phyloP scores from a whole-genome alignment of 208 protist genomes.

The Acanthamoeba comandoni region DNA sequence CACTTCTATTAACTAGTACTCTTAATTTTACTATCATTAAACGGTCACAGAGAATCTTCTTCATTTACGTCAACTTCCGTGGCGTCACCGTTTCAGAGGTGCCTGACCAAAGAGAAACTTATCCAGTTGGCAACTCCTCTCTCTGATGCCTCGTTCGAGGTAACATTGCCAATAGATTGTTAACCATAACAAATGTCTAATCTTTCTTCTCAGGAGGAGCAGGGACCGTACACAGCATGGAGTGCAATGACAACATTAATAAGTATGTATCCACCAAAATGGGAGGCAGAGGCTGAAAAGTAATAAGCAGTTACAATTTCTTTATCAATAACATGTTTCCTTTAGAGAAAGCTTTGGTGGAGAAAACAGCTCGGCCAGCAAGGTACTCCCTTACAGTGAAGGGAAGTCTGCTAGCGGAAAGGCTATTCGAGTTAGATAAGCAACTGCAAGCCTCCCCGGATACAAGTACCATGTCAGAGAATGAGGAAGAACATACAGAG shows the following conservation, averaged over 20 bases:
- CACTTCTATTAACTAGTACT: neutral
- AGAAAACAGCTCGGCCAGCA: neutral
- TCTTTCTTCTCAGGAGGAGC: neutral
- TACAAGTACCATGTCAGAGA: too few relatives aligned
- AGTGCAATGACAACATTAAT: slow-evolving; percentile 1
- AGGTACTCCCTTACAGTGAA: slow-evolving; percentile 15
- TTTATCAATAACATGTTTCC: neutral
- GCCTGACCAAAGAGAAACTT: slow-evolving; percentile 7
- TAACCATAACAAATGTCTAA: neutral
- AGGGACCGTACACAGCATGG: slow-evolving; percentile 26
- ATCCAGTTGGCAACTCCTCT: neutral
- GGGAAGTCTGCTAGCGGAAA: neutral
- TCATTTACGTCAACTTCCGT: too few relatives aligned
- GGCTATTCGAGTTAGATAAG: neutral
- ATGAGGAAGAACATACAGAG: too few relatives aligned
- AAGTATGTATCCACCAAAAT: neutral
- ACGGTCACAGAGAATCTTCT: neutral
- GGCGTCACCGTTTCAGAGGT: neutral
- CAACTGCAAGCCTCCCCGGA: too few relatives aligned
- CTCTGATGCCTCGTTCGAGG: slow-evolving; percentile 8
- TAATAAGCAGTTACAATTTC: too few relatives aligned
- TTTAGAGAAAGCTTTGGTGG: slow-evolving; percentile 33
- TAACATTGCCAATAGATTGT: neutral
- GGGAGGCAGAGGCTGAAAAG: too few relatives aligned
- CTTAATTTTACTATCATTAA: too few relatives aligned